A percentile compares a stretch with the other conserved stretches of the same genome.
Evolutionary conservation across 2,329 filamentous ascomycete genomes (phyloP).

Genomic region (Knufia petricola): DNA sequence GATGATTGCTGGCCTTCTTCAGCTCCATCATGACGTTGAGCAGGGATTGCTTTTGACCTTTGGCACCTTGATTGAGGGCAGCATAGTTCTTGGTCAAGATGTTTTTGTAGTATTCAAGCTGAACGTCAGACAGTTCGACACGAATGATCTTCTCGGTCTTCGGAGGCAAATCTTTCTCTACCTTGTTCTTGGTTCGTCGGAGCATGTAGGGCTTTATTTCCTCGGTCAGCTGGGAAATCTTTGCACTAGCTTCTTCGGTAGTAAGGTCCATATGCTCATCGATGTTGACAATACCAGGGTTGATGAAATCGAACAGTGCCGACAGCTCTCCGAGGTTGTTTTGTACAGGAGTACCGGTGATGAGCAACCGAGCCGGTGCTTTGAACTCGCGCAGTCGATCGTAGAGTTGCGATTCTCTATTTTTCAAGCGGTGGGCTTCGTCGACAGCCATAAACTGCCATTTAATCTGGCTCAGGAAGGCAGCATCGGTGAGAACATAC

Average conservation of each 20-base stretch:
- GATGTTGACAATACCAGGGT: conserved; percentile 84
- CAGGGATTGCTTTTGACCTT: conserved; percentile 85
- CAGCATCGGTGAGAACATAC: conserved; percentile 78
- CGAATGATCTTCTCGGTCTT: conserved; percentile 99
- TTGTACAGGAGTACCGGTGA: conserved; percentile 94
- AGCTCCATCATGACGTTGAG: conserved; percentile 99
- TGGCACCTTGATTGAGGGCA: conserved; percentile 80
- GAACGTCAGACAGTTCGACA: conserved; percentile 90
- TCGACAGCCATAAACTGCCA: conserved; percentile 97
- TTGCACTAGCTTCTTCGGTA: conserved; percentile 71
- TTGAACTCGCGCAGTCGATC: conserved; percentile 75
- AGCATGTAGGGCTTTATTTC: conserved; percentile 91
- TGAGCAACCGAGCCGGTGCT: conserved; percentile 78
- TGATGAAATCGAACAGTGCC: conserved; percentile 89
- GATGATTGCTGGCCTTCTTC: conserved; percentile 98
- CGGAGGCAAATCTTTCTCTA: conserved; percentile 88
- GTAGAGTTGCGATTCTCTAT: conserved; percentile 89
- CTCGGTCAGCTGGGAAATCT: conserved; percentile 74
- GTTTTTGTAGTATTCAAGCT: conserved; percentile 98
- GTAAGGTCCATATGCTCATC: conserved; percentile 84
- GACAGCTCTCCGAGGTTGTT: conserved; percentile 91
- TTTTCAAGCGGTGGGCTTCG: conserved; percentile 94
- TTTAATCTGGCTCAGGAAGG: conserved; percentile 80
- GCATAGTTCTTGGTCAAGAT: conserved; percentile 95
- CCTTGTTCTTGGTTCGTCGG: conserved; percentile 90